Percentiles rank a stretch among this genome's conserved stretches.
These are phyloP conservation scores for Curvularia verruculosa DNA, from an alignment of 2,329 filamentous ascomycete species.

Conservation along the genomic window DNA sequence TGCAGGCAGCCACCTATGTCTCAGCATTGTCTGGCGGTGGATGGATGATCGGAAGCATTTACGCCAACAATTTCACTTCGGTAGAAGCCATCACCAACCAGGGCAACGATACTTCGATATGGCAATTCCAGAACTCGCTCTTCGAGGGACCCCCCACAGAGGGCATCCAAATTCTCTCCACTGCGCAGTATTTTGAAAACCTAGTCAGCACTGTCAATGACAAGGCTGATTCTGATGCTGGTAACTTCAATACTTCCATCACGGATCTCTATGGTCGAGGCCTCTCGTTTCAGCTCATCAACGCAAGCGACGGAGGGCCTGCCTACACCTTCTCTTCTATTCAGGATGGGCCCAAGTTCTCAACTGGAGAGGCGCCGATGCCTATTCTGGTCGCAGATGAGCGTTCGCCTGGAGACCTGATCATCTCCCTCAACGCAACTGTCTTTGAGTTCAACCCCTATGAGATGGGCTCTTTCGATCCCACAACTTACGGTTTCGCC, in stretches of 20 bases:
- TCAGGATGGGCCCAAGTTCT: constrained; percentile 66
- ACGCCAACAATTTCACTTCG: constrained; percentile 77
- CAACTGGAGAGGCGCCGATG: constrained; percentile 68
- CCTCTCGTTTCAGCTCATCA: constrained; percentile 84
- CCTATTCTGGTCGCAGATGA: constrained; percentile 75
- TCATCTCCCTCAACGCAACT: constrained; percentile 74
- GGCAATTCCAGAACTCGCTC: constrained; percentile 69
- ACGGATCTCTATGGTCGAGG: constrained; percentile 90
- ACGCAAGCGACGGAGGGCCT: constrained; percentile 74
- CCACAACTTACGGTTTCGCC: constrained; percentile 72
- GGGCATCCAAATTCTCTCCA: constrained; percentile 60
- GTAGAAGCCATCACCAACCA: constrained; percentile 63
- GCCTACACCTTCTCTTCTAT: constrained; percentile 84
- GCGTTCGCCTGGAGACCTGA: constrained; percentile 64
- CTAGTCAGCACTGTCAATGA: constrained; percentile 63
- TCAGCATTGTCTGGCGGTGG: constrained; percentile 81
- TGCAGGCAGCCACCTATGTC: constrained; percentile 82
- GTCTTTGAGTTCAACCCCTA: constrained; percentile 80
- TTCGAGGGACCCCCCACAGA: constrained; percentile 61
- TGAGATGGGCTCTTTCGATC: constrained; percentile 79
- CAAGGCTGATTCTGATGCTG: constrained; percentile 68
- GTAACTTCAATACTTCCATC: constrained; percentile 67
- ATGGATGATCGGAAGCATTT: constrained; percentile 85
- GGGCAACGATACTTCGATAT: constrained; percentile 57
- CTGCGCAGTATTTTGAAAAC: constrained; percentile 67